Percentiles rank a stretch among this genome's conserved stretches.
These are phyloP conservation scores for Naematelia aurantialba DNA, from an alignment of 768 basidiomycete species.

Conservation along the genomic window DNA sequence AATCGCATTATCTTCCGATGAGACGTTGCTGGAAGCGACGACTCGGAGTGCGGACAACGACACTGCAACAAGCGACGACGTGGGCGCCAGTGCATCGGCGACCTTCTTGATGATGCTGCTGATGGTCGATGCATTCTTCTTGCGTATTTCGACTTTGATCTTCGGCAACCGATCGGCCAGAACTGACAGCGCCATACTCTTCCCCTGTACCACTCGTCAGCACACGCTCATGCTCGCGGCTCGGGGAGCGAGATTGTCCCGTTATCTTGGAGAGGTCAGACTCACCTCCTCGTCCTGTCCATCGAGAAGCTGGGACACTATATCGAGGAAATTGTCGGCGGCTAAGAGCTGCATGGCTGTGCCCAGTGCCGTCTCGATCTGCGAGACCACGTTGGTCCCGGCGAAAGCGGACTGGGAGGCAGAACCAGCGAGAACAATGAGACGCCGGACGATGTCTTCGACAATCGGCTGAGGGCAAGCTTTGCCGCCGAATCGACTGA, in stretches of 20 bases:
- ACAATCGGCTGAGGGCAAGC: constrained; percentile 22
- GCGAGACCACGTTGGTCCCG: constrained; percentile 17
- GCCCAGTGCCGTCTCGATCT: constrained; percentile 55
- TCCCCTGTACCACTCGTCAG: not conserved
- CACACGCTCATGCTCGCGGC: not conserved
- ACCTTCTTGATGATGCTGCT: constrained; percentile 58
- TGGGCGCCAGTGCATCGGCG: constrained; percentile 52
- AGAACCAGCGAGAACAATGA: constrained; percentile 17
- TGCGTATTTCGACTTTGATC: constrained; percentile 60
- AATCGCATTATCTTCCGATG: constrained; percentile 66
- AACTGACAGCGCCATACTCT: constrained; percentile 59
- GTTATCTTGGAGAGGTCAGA: too few species aligned
- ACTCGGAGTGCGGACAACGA: constrained; percentile 63
- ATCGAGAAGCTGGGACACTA: constrained; percentile 59
- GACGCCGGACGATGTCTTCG: constrained; percentile 24
- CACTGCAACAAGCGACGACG: constrained; percentile 52
- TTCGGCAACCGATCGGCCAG: constrained; percentile 64
- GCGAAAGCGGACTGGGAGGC: constrained; percentile 10
- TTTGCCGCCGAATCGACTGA: constrained; percentile 35
- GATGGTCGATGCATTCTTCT: constrained; percentile 56
- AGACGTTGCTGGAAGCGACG: constrained; percentile 59
- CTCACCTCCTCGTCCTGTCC: constrained; percentile 59
- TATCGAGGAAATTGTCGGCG: constrained; percentile 64
- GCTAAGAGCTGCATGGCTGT: constrained; percentile 64
- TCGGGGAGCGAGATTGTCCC: not conserved